Evolutionary conservation across 2,329 filamentous ascomycete species (phyloP).

Genomic region (Tolypocladium inflatum): DNA sequence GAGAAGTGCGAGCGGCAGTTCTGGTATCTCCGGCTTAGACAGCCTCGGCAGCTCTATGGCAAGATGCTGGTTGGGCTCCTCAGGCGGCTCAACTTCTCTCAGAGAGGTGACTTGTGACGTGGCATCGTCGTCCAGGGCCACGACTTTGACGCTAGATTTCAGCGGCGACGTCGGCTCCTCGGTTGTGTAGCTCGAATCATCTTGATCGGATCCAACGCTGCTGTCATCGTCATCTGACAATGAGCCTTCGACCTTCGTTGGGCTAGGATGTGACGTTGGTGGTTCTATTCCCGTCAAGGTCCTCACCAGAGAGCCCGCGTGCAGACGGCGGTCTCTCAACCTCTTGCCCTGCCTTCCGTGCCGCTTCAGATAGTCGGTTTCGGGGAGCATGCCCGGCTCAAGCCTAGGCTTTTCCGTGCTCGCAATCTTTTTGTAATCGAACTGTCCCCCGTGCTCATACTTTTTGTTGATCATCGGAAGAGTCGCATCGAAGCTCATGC

Average conservation of each 20-base stretch:
- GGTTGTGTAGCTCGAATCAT: slow-evolving; percentile 40
- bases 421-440: slow-evolving; percentile 31
- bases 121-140: slow-evolving; percentile 39
- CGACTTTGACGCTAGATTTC: slow-evolving; percentile 35
- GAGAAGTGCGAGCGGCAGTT: slow-evolving; percentile 42
- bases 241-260: slow-evolving; percentile 24
- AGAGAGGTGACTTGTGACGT: slow-evolving; percentile 42
- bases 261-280: slow-evolving; percentile 19
- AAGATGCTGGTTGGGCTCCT: slow-evolving; percentile 36
- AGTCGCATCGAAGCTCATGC: slow-evolving; percentile 42
- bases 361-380: slow-evolving; percentile 37
- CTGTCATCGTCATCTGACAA: slow-evolving; percentile 37
- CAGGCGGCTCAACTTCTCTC: slow-evolving; percentile 36
- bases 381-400: slow-evolving; percentile 27
- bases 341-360: slow-evolving; percentile 32
- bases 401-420: slow-evolving; percentile 17
- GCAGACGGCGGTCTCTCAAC: slow-evolving; percentile 15
- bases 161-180: slow-evolving; percentile 40
- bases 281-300: slow-evolving; percentile 15
- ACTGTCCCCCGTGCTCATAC: slow-evolving; percentile 47
- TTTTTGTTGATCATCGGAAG: slow-evolving; percentile 47
- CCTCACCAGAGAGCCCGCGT: slow-evolving; percentile 15
- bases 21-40: slow-evolving; percentile 36
- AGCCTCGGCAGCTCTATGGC: slow-evolving; percentile 40
- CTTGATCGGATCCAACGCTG: slow-evolving; percentile 45